A percentile compares a stretch with the other conserved stretches of the same genome.
Conservation (phyloP, 352 stramenopile genomes). For the Phytophthora tubulina region DNA sequence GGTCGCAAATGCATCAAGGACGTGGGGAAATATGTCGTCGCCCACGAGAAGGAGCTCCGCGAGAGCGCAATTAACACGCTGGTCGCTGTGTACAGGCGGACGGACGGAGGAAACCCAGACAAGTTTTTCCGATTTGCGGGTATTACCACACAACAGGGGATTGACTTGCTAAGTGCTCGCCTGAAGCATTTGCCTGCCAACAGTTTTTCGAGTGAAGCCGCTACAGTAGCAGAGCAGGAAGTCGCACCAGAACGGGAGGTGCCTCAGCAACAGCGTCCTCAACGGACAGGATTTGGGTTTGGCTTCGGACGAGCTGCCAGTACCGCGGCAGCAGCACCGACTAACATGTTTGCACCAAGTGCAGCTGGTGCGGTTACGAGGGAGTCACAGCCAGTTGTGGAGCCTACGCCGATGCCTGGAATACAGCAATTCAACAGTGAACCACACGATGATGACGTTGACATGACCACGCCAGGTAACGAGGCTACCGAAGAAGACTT, state of each 20-base stretch:
- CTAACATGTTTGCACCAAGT: conserved; percentile 8
- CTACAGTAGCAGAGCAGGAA: conserved; percentile 17
- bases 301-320: conserved; percentile 39
- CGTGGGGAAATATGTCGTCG: conserved; percentile 79
- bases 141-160: conserved; percentile 82
- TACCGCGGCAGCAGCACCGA: conserved; percentile 12
- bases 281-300: conserved; percentile 45
- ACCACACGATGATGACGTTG: conserved; percentile 57
- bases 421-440: conserved; percentile 48
- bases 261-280: conserved; percentile 27
- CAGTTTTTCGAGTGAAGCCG: conserved; percentile 38
- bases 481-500: conserved; percentile 25
- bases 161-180: conserved; percentile 78
- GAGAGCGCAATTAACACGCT: conserved; percentile 80
- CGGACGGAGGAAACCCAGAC: conserved; percentile 69
- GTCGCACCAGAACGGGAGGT: conserved; percentile 19
- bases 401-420: conserved; percentile 40
- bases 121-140: conserved; percentile 82
- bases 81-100: conserved; percentile 76
- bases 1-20: conserved; percentile 85
- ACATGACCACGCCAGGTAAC: conserved; percentile 54
- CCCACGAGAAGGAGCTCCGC: conserved; percentile 86
- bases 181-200: conserved; percentile 79
- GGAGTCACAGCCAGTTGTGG: conserved; percentile 13
- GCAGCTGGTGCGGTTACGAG: background rate